phyloP scores from a whole-genome alignment of 352 stramenopile genomes.

The Phytophthora podocarpi region DNA sequence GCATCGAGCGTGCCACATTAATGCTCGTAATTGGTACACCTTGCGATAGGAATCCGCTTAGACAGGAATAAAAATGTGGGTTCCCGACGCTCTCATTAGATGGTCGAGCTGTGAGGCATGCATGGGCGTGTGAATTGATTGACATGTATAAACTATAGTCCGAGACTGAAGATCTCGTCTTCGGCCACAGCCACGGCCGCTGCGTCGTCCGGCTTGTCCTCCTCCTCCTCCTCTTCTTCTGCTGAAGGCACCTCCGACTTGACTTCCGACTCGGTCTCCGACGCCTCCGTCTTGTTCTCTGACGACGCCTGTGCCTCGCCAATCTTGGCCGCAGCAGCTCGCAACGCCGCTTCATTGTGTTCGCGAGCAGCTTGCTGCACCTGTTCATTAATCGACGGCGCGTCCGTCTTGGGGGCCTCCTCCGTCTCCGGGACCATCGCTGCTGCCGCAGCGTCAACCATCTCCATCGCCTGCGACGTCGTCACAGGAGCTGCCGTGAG shows the following conservation, averaged over 20 bases:
- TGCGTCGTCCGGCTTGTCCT: background rate
- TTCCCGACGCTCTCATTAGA: too few species aligned
- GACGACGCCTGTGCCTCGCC: slow-evolving; percentile 18
- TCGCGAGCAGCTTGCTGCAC: slow-evolving; percentile 41
- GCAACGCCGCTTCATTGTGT: slow-evolving; percentile 46
- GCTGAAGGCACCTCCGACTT: background rate
- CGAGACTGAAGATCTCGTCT: slow-evolving; percentile 85
- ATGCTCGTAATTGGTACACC: too few species aligned
- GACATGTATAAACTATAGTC: slow-evolving; percentile 51
- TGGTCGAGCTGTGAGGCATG: too few species aligned
- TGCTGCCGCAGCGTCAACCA: slow-evolving; percentile 13
- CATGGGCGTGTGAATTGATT: slow-evolving; percentile 26
- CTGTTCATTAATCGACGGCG: slow-evolving; percentile 53
- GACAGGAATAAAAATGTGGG: too few species aligned
- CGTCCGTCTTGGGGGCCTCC: slow-evolving; percentile 38
- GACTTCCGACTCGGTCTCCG: slow-evolving; percentile 13
- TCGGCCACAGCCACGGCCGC: slow-evolving; percentile 31
- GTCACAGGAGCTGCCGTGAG: slow-evolving; percentile 21
- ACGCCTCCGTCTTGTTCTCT: slow-evolving; percentile 6
- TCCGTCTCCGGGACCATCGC: slow-evolving; percentile 2
- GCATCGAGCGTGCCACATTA: too few species aligned
- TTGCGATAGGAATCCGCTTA: too few species aligned
- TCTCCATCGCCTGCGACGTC: slow-evolving; percentile 22
- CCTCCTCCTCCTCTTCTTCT: background rate
- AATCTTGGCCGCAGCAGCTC: slow-evolving; percentile 29